These are phyloP conservation scores for Dendrothele bispora DNA, from an alignment of 768 basidiomycete genomes.

Conservation along the genomic window DNA sequence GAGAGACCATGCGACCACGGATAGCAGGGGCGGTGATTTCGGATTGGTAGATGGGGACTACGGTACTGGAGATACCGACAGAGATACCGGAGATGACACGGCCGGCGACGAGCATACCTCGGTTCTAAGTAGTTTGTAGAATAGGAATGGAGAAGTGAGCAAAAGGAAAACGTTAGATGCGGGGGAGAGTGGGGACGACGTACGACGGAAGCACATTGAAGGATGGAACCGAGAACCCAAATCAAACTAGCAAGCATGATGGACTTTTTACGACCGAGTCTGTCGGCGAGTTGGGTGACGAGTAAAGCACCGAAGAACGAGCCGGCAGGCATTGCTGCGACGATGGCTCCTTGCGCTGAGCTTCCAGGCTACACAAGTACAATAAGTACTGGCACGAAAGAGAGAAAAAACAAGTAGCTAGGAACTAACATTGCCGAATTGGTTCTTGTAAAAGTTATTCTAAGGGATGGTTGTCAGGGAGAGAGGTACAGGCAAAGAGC, in stretches of 20 bases:
- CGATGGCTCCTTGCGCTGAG: constrained; percentile 67
- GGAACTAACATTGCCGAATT: constrained; percentile 36
- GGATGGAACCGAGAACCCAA: constrained; percentile 70
- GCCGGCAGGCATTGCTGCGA: constrained; percentile 79
- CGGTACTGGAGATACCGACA: constrained; percentile 63
- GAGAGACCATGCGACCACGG: constrained; percentile 72
- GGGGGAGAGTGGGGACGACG: constrained; percentile 10
- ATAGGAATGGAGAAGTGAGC: not conserved
- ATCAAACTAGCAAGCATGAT: constrained; percentile 66
- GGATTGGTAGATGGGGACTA: constrained; percentile 76
- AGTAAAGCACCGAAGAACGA: constrained; percentile 66
- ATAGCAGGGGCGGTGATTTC: constrained; percentile 72
- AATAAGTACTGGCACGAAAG: not conserved
- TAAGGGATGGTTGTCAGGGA: constrained; percentile 9
- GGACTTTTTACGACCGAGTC: constrained; percentile 63
- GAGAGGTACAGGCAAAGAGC: not conserved
- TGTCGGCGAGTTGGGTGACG: constrained; percentile 64
- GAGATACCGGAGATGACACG: constrained; percentile 69
- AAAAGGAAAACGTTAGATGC: not conserved
- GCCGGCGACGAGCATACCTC: constrained; percentile 73
- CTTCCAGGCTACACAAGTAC: constrained; percentile 40
- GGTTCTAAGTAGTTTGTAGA: no score
- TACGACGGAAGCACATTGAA: constrained; percentile 64
- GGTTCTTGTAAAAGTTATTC: constrained; percentile 38
- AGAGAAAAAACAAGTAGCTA: not conserved